Conservation (phyloP, 345 rosid genomes). For the Clarkia xantiana region DNA sequence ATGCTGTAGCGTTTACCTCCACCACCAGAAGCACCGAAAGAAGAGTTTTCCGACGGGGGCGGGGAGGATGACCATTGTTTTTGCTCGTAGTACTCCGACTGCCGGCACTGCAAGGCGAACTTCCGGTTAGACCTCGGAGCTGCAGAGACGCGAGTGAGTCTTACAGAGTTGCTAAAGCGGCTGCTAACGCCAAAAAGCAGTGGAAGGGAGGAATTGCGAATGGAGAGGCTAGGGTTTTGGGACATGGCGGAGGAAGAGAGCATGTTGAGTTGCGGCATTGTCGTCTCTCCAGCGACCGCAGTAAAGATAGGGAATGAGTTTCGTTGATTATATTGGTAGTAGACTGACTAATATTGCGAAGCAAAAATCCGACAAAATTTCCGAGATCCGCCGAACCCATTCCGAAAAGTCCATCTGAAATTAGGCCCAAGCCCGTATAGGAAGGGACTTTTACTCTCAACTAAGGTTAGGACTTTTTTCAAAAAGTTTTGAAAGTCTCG, state of each 20-base stretch:
- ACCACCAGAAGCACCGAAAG: conserved; percentile 8
- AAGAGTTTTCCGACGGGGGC: not conserved
- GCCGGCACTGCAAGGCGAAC: conserved; percentile 40
- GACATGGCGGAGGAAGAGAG: conserved; percentile 8
- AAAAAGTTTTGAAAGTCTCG: too few species aligned
- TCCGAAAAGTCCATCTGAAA: too few species aligned
- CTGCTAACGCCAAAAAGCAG: conserved; percentile 3
- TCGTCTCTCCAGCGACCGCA: too few species aligned
- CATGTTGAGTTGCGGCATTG: conserved; percentile 12
- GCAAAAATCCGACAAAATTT: too few species aligned
- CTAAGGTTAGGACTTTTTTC: too few species aligned
- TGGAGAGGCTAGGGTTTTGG: conserved; percentile 22
- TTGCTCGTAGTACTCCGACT: conserved; percentile 37
- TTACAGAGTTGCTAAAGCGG: conserved; percentile 6
- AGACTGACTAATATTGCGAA: too few species aligned
- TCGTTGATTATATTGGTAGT: too few species aligned
- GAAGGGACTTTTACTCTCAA: too few species aligned
- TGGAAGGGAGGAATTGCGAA: conserved; percentile 5
- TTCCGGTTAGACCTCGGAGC: conserved; percentile 8
- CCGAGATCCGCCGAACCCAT: too few species aligned
- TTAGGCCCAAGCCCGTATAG: too few species aligned
- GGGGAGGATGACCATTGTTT: conserved; percentile 16
- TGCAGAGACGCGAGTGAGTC: conserved; percentile 9
- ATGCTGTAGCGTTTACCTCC: not conserved
- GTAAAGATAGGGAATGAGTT: too few species aligned